Percentiles rank a stretch among this genome's conserved stretches.
Conservation (phyloP, 2,329 filamentous ascomycete species). For the Tolypocladium ovalisporum region DNA sequence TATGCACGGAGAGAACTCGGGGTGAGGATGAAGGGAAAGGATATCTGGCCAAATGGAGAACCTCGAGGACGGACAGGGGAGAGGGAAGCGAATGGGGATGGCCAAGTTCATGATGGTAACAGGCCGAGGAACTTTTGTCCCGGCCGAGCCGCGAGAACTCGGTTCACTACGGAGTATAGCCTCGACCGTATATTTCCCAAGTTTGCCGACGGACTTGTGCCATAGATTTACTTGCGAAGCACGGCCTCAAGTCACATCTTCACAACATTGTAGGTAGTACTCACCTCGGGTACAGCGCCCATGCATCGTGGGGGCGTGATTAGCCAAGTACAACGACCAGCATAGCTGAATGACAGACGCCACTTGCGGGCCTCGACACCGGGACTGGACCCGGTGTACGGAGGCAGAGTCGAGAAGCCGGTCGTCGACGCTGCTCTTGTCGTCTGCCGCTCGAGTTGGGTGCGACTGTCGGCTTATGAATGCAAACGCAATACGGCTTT, state of each 20-base stretch:
- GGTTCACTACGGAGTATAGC: too few relatives aligned
- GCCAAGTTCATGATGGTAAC: too few relatives aligned
- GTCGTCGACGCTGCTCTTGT: background rate
- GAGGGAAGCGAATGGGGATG: background rate
- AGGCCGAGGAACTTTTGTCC: background rate
- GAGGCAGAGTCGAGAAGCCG: background rate
- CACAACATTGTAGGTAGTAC: too few relatives aligned
- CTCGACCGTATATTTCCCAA: too few relatives aligned
- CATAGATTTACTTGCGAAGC: background rate
- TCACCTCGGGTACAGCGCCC: background rate
- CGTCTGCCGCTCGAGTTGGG: too few relatives aligned
- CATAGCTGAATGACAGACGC: background rate
- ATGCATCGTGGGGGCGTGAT: background rate
- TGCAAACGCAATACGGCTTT: too few relatives aligned
- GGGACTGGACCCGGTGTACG: background rate
- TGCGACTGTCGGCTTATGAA: background rate
- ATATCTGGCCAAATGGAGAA: background rate
- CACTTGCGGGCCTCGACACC: background rate
- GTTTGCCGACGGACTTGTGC: background rate
- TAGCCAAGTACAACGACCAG: background rate
- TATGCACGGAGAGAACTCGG: slow-evolving; percentile 13
- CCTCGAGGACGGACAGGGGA: background rate
- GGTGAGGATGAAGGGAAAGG: slow-evolving; percentile 5
- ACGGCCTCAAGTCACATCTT: too few relatives aligned
- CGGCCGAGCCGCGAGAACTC: too few relatives aligned